A percentile compares a stretch with the other conserved stretches of the same genome.
Evolutionary conservation across 176 grass and related monocot species (phyloP).

Genomic region (Puya raimondii): DNA sequence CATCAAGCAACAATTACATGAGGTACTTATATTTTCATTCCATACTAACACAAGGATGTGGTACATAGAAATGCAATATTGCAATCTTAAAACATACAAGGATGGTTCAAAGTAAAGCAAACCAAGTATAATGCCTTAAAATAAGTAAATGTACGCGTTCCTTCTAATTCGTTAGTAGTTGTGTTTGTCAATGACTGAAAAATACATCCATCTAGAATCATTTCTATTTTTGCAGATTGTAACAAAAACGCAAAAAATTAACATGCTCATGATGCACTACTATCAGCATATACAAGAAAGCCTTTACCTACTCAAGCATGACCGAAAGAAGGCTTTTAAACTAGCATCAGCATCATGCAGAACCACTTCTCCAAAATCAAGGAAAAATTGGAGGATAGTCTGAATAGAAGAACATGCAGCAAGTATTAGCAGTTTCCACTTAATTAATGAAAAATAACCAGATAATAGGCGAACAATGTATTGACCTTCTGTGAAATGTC

Average conservation of each 20-base stretch:
- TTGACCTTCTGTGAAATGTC: no score
- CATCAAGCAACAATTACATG: not conserved
- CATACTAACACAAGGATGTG: not conserved
- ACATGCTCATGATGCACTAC: not conserved
- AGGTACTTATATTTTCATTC: not conserved
- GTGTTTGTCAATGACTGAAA: no score
- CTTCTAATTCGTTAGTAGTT: no score
- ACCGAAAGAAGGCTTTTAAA: slow-evolving; percentile 68
- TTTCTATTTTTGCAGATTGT: not conserved
- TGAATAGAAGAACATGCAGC: slow-evolving; percentile 19
- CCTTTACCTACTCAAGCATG: slow-evolving; percentile 93
- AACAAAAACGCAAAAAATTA: not conserved
- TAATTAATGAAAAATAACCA: slow-evolving; percentile 9
- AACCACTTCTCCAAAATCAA: slow-evolving; percentile 94
- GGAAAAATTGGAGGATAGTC: slow-evolving; percentile 94
- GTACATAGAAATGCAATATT: not conserved
- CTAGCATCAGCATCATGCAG: slow-evolving; percentile 90
- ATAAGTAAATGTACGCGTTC: no score
- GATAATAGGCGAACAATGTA: not conserved
- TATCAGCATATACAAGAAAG: not conserved
- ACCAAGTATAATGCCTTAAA: no score
- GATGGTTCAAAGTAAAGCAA: not conserved
- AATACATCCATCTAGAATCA: no score
- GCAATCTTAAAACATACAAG: not conserved
- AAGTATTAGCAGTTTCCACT: not conserved